Evolutionary conservation across 495 filamentous ascomycete species (phyloP).

Genomic region (Saxophila tyrrhenica): DNA sequence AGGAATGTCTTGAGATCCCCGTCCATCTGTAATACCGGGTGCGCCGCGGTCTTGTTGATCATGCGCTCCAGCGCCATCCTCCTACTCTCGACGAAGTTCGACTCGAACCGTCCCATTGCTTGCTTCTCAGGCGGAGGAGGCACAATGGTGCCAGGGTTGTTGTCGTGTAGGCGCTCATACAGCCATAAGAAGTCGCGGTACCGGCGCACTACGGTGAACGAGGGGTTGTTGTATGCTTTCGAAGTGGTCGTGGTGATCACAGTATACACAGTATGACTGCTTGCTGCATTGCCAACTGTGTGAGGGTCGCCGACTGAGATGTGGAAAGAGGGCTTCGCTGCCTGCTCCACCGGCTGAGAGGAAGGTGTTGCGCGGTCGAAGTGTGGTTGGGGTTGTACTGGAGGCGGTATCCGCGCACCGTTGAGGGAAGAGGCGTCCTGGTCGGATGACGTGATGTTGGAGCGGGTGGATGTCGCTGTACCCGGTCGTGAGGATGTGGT

Average conservation of each 20-base stretch:
- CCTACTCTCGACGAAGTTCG: conserved; percentile 88
- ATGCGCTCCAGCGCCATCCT: conserved; percentile 87
- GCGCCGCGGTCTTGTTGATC: conserved; percentile 86
- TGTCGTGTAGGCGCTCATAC: conserved; percentile 83
- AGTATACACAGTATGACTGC: conserved; percentile 93
- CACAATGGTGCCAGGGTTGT: conserved; percentile 89
- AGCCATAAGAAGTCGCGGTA: conserved; percentile 98
- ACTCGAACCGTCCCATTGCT: conserved; percentile 90
- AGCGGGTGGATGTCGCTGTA: conserved; percentile 37
- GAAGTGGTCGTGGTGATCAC: conserved; percentile 93
- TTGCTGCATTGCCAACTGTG: conserved; percentile 93
- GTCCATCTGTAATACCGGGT: conserved; percentile 87
- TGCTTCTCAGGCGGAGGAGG: conserved; percentile 97
- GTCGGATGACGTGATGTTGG: conserved; percentile 35
- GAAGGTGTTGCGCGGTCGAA: conserved; percentile 45
- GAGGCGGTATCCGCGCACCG: conserved; percentile 53
- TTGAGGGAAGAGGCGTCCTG: conserved; percentile 50
- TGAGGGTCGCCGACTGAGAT: conserved; percentile 93
- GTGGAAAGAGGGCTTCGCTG: conserved; percentile 80
- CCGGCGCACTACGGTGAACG: conserved; percentile 83
- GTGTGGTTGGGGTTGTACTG: conserved; percentile 47
- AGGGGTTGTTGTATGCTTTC: conserved; percentile 81
- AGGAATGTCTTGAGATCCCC: conserved; percentile 90
- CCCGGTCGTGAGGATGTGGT: conserved; percentile 27
- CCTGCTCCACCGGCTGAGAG: conserved; percentile 78